These are phyloP conservation scores for Punctularia strigosozonata DNA, from an alignment of 768 basidiomycete species.

Conservation along the genomic window DNA sequence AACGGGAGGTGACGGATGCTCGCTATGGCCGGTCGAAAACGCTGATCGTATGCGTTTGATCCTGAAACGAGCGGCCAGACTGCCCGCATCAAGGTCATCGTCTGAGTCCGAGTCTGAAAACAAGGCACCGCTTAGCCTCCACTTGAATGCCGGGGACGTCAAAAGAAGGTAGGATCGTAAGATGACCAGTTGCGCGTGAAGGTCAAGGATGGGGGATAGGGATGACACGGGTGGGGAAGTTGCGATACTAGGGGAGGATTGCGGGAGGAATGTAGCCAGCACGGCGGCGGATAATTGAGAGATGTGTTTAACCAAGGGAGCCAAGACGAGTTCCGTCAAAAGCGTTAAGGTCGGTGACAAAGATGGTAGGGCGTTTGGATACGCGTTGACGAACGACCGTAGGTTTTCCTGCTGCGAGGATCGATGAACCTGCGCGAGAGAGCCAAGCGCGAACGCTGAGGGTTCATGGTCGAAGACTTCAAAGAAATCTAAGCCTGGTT, in stretches of 20 bases:
- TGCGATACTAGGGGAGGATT: slow-evolving; percentile 56
- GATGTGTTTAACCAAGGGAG: slow-evolving; percentile 50
- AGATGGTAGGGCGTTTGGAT: slow-evolving; percentile 48
- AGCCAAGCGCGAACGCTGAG: too few species aligned
- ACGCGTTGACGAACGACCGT: slow-evolving; percentile 37
- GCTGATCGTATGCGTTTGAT: background rate
- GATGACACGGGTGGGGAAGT: too few species aligned
- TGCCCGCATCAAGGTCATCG: background rate
- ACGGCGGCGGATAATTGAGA: slow-evolving; percentile 54
- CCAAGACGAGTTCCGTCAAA: slow-evolving; percentile 51
- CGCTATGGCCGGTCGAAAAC: slow-evolving; percentile 11
- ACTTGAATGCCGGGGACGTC: slow-evolving; percentile 61
- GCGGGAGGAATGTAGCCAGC: slow-evolving; percentile 52
- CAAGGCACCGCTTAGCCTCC: slow-evolving; percentile 54
- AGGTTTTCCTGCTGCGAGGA: slow-evolving; percentile 21
- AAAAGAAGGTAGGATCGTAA: slow-evolving; percentile 69
- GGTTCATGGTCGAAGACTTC: slow-evolving; percentile 54
- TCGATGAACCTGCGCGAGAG: slow-evolving; percentile 14
- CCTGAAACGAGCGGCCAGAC: too few species aligned
- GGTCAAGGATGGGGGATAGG: too few species aligned
- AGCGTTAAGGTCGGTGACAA: slow-evolving; percentile 54
- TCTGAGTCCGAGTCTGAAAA: slow-evolving; percentile 55
- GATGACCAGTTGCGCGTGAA: slow-evolving; percentile 54
- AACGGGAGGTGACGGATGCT: slow-evolving; percentile 13
- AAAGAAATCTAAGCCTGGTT: slow-evolving; percentile 1